A percentile compares a stretch with the other conserved stretches of the same genome.
These are phyloP conservation scores for Ceratocystis ficicola DNA, from an alignment of 2,329 filamentous ascomycete species.

Conservation along the genomic window DNA sequence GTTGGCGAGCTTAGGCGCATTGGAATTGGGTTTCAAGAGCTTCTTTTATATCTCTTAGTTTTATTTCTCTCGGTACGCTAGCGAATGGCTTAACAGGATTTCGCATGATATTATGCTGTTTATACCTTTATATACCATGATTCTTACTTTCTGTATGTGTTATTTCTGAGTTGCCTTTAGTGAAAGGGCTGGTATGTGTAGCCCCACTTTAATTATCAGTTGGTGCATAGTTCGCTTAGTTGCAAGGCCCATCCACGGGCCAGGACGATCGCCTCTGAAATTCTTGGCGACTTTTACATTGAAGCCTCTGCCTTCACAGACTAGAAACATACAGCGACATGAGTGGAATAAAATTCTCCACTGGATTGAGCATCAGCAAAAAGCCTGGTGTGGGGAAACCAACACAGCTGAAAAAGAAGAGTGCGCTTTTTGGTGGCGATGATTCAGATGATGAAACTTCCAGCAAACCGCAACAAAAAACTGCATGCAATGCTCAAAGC, in stretches of 20 bases:
- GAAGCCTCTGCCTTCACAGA: background rate
- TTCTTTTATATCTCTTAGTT: background rate
- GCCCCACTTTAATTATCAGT: conserved; percentile 2
- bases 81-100: conserved; percentile 13
- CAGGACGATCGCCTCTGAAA: background rate
- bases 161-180: background rate
- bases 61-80: background rate
- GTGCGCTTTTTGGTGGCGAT: conserved; percentile 47
- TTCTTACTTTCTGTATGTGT: conserved; percentile 4
- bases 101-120: conserved; percentile 14
- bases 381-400: conserved; percentile 43
- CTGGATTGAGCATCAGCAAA: conserved; percentile 49
- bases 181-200: background rate
- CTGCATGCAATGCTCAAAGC: conserved; percentile 34
- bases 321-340: conserved; percentile 27
- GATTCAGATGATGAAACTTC: conserved; percentile 42
- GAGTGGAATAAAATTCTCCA: conserved; percentile 39
- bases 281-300: background rate
- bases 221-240: background rate
- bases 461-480: conserved; percentile 35
- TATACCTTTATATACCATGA: conserved; percentile 21
- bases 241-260: background rate
- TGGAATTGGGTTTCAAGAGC: conserved; percentile 10
- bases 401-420: conserved; percentile 40
- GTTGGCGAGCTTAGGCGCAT: conserved; percentile 20